Evolutionary conservation across 345 rosid species (phyloP).

Genomic region (Sonneratia alba): DNA sequence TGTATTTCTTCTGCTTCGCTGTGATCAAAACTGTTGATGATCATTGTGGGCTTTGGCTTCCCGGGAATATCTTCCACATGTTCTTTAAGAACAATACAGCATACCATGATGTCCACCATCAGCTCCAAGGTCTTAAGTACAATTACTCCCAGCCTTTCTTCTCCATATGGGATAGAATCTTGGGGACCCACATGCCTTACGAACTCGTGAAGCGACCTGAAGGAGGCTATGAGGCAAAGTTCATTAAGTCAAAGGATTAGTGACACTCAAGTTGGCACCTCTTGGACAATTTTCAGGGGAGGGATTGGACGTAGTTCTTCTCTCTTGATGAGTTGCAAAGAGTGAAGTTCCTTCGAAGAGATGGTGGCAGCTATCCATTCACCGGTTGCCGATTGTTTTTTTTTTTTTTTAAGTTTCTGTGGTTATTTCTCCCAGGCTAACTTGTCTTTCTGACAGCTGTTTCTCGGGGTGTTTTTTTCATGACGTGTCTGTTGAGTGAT

Average conservation of each 20-base stretch:
- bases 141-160: constrained; percentile 81
- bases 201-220: constrained; percentile 41
- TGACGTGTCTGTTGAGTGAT: neutral
- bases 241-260: constrained; percentile 36
- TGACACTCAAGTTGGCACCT: neutral
- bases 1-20: constrained; percentile 57
- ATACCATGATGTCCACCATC: constrained; percentile 69
- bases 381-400: neutral
- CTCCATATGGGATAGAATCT: constrained; percentile 59
- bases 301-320: neutral
- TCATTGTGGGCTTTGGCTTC: constrained; percentile 65
- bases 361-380: neutral
- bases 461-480: neutral
- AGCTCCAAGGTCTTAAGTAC: constrained; percentile 54
- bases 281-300: neutral
- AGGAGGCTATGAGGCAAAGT: constrained; percentile 65
- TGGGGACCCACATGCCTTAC: constrained; percentile 62
- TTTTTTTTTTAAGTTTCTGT: too few relatives aligned
- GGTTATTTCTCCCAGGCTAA: neutral
- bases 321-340: neutral
- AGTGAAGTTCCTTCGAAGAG: neutral
- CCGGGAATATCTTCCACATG: constrained; percentile 57
- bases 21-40: constrained; percentile 59
- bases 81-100: constrained; percentile 55
- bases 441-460: neutral